phyloP scores from a whole-genome alignment of 805 yeast species.

The Starmera pachycereana region DNA sequence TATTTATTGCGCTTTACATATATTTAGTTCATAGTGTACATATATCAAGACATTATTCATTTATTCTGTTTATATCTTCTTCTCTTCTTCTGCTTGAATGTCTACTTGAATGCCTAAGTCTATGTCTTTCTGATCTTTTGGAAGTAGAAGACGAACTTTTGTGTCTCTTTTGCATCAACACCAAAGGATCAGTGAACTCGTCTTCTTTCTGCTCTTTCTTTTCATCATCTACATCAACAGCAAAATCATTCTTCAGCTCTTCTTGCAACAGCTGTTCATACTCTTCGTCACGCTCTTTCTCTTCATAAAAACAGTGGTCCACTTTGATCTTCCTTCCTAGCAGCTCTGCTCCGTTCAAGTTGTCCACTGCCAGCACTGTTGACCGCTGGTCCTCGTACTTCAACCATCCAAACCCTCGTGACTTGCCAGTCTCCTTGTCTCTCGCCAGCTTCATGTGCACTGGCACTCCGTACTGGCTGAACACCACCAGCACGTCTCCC shows the following conservation, averaged over 20 bases:
- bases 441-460: slow-evolving; percentile 61
- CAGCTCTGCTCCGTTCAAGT: slow-evolving; percentile 58
- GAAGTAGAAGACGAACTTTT: neutral
- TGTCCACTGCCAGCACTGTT: slow-evolving; percentile 79
- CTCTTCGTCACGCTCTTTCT: slow-evolving; percentile 40
- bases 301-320: slow-evolving; percentile 60
- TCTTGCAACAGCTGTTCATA: slow-evolving; percentile 28
- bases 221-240: slow-evolving; percentile 5
- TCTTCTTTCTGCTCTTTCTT: slow-evolving; percentile 3
- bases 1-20: too few relatives aligned
- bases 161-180: slow-evolving; percentile 8
- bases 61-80: too few relatives aligned
- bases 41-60: neutral
- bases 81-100: too few relatives aligned
- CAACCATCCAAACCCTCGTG: slow-evolving; percentile 70
- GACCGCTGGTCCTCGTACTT: slow-evolving; percentile 78
- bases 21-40: neutral
- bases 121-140: neutral
- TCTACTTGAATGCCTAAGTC: neutral
- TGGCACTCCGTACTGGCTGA: slow-evolving; percentile 87
- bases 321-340: slow-evolving; percentile 46
- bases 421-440: slow-evolving; percentile 53
- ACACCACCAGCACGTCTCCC: slow-evolving; percentile 64
- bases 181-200: slow-evolving; percentile 17
- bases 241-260: slow-evolving; percentile 23